Conservation (phyloP, 2,329 filamentous ascomycete genomes). For the Scorias spongiosa region DNA sequence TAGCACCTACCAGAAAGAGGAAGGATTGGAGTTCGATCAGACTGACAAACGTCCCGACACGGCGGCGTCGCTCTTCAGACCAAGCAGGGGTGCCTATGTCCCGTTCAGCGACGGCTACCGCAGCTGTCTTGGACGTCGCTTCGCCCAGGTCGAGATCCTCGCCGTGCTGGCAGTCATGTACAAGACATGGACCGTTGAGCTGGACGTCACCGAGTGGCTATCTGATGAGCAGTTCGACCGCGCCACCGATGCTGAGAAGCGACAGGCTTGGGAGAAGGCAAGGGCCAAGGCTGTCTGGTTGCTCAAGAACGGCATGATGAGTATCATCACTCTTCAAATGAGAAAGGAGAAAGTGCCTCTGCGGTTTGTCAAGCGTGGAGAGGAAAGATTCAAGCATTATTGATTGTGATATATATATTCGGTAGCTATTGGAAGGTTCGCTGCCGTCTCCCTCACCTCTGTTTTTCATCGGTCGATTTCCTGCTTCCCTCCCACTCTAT, state of each 20-base stretch:
- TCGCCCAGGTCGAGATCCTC: conserved; percentile 42
- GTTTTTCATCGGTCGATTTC: too few species aligned
- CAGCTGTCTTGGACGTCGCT: conserved; percentile 39
- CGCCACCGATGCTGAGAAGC: conserved; percentile 33
- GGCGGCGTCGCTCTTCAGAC: conserved; percentile 45
- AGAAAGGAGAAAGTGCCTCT: conserved; percentile 48
- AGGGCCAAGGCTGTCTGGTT: conserved; percentile 38
- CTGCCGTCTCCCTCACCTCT: too few species aligned
- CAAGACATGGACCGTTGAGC: conserved; percentile 49
- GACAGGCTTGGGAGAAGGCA: conserved; percentile 45
- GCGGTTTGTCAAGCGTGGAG: conserved; percentile 51
- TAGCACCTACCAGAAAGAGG: conserved; percentile 22
- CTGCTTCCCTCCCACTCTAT: too few species aligned
- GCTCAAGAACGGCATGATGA: conserved; percentile 39
- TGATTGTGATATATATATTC: not conserved
- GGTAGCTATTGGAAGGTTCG: not conserved
- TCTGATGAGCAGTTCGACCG: conserved; percentile 26
- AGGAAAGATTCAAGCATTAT: conserved; percentile 44
- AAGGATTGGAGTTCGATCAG: conserved; percentile 32
- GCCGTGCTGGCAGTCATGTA: conserved; percentile 38
- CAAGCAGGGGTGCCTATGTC: conserved; percentile 35
- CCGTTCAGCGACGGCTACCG: conserved; percentile 42
- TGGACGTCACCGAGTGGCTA: conserved; percentile 42
- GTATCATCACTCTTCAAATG: conserved; percentile 60
- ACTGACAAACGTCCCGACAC: conserved; percentile 44